Evolutionary conservation across 2,329 filamentous ascomycete genomes (phyloP).

Genomic region (Pseudovirgaria hyperparasitica): DNA sequence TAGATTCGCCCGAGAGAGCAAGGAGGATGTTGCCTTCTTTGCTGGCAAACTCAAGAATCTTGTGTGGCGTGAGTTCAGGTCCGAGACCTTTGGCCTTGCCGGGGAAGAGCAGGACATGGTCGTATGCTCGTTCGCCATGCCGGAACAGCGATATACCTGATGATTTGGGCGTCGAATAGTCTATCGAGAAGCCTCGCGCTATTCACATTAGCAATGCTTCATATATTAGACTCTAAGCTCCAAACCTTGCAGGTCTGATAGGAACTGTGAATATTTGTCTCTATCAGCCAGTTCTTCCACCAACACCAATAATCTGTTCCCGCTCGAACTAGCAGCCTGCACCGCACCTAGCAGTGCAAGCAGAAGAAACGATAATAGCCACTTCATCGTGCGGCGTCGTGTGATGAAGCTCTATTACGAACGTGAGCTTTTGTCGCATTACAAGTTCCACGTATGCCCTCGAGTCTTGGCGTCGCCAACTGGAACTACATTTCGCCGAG

Average conservation of each 20-base stretch:
- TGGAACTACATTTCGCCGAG: constrained; percentile 4
- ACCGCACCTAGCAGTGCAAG: constrained; percentile 54
- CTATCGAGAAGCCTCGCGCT: constrained; percentile 75
- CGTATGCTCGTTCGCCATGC: constrained; percentile 77
- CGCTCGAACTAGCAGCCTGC: constrained; percentile 66
- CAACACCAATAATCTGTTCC: constrained; percentile 71
- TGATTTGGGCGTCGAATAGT: constrained; percentile 51
- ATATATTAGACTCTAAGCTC: constrained; percentile 2
- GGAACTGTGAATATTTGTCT: constrained; percentile 69
- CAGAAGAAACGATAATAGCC: constrained; percentile 56
- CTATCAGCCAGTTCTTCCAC: constrained; percentile 74
- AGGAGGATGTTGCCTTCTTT: constrained; percentile 83
- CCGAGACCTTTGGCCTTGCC: constrained; percentile 88
- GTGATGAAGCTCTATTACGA: neutral
- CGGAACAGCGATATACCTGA: constrained; percentile 60
- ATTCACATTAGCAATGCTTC: constrained; percentile 2
- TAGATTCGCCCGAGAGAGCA: constrained; percentile 59
- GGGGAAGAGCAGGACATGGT: constrained; percentile 82
- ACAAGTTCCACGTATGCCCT: constrained; percentile 3
- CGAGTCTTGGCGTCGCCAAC: constrained; percentile 6
- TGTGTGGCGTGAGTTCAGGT: constrained; percentile 72
- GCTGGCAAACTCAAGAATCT: constrained; percentile 84
- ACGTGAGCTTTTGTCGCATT: too few relatives aligned
- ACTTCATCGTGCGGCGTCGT: constrained; percentile 51
- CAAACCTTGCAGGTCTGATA: constrained; percentile 53